phyloP scores from a whole-genome alignment of 805 yeast species.

The Isabelozyma heimii region DNA sequence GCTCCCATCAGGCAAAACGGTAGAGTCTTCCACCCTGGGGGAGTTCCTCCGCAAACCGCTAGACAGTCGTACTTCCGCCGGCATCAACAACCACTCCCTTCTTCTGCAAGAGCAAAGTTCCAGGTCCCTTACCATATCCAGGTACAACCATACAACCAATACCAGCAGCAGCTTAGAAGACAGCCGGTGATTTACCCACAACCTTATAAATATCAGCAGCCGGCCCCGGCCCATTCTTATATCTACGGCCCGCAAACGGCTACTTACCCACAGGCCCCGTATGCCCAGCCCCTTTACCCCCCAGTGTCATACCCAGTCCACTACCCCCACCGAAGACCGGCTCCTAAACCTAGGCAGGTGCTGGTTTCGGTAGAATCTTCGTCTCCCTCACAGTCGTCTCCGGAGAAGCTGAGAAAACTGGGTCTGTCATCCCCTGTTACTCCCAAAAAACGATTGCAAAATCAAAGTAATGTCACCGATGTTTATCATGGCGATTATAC shows the following conservation, averaged over 20 bases:
- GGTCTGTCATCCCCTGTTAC: background rate
- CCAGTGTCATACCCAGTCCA: background rate
- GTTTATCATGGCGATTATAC: slow-evolving; percentile 47
- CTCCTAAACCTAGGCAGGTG: background rate
- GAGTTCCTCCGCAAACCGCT: no score
- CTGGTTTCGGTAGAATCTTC: background rate
- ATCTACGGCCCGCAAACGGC: background rate
- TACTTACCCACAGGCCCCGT: background rate
- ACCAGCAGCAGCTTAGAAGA: slow-evolving; percentile 1
- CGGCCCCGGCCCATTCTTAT: background rate
- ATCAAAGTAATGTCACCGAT: slow-evolving; percentile 35
- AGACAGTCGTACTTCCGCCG: background rate
- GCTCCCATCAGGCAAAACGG: slow-evolving; percentile 25
- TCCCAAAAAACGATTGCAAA: background rate
- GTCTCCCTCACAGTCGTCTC: background rate
- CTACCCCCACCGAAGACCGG: background rate
- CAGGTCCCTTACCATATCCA: slow-evolving; percentile 1
- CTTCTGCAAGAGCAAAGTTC: background rate
- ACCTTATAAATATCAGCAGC: background rate
- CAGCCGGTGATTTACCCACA: background rate
- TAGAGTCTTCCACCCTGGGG: background rate
- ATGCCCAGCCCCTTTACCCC: background rate
- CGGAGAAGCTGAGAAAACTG: background rate
- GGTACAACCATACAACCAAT: slow-evolving; percentile 2
- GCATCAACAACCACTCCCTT: background rate